Base-by-base conservation (phyloP, 331 rosid species). In the Erythrophleum ivorense region DNA sequence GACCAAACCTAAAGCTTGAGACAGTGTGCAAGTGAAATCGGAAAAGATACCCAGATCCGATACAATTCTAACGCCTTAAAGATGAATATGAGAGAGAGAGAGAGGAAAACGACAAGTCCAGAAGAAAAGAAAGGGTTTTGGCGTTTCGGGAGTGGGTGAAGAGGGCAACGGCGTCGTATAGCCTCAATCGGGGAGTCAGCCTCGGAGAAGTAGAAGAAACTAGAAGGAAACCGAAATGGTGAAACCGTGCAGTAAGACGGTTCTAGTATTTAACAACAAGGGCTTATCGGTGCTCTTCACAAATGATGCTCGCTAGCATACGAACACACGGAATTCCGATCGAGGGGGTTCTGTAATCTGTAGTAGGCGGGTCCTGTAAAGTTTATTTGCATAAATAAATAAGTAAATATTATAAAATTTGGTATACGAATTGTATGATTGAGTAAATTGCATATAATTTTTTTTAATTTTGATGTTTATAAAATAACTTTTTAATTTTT, bases 11-110 rank as follows among this genome's bases (percentile, higher is more conserved):
- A 3, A 6, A 74, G 78, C 53, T 38, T 24, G 21, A 21, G 58
- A 60, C 29, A 43, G 34, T 8, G 59, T 29, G 58, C 54, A 57
- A 75, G 78, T 57, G 68, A 75, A 75, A 57, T 57, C 8, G 41
- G 41, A 29, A 68, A 75, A 57, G 78, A 45, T 57, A 21, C 41
- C 68, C 68, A 75, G 78, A 75, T 75, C 78, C 50, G 40, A 31
- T 54, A 5, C 12, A 18, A 3, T 73, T 9, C 63, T 1, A 75
- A 48, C 15, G 55, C 68, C 1, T 57, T 10, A 24, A 2, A 38
- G 5, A 29, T 7, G 46, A 24, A 24, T 0, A 41, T 12, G 43
- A 0, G 68, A 3, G 48, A 12, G 18, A 13, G 0, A 2, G 6
- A 13, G 31, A 40, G 21, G 29, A 45, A 67, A 45, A 48, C 29